These are phyloP conservation scores for Lunasporangiospora selenospora DNA, from an alignment of 192 early-diverging fungal species.

Conservation along the genomic window DNA sequence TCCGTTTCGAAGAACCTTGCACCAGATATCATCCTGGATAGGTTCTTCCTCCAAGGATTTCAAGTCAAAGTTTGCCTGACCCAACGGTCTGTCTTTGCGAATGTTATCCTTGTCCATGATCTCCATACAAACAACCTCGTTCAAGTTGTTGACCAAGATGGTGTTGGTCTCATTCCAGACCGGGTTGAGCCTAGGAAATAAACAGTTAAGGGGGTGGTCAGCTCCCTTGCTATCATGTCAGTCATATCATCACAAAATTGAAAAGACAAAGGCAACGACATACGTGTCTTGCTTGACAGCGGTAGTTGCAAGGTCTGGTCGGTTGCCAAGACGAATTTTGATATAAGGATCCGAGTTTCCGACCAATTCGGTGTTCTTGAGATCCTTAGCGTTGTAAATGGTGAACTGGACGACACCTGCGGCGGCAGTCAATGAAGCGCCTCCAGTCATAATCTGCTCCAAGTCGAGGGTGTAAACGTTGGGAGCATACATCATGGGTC, in stretches of 20 bases:
- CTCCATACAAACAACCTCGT: slow-evolving; percentile 79
- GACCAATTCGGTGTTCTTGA: slow-evolving; percentile 89
- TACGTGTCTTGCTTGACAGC: slow-evolving; percentile 73
- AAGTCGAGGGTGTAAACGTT: slow-evolving; percentile 82
- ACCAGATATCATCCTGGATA: slow-evolving; percentile 54
- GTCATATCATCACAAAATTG: neutral
- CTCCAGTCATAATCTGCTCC: slow-evolving; percentile 77
- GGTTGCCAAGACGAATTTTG: slow-evolving; percentile 73
- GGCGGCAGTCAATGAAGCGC: slow-evolving; percentile 65
- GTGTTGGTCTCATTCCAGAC: slow-evolving; percentile 85
- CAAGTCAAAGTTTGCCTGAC: slow-evolving; percentile 62
- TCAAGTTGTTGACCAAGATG: slow-evolving; percentile 77
- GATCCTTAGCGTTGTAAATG: slow-evolving; percentile 77
- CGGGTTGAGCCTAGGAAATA: slow-evolving; percentile 62
- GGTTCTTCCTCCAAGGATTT: slow-evolving; percentile 51
- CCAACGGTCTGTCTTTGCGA: slow-evolving; percentile 75
- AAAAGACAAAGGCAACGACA: neutral
- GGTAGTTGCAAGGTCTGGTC: slow-evolving; percentile 67
- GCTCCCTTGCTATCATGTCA: neutral
- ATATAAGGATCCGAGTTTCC: slow-evolving; percentile 93
- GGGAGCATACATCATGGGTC: slow-evolving; percentile 87
- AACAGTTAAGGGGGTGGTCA: neutral
- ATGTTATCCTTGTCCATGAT: slow-evolving; percentile 83
- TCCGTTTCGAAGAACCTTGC: slow-evolving; percentile 38
- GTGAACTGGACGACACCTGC: slow-evolving; percentile 87